Conservation (phyloP, 2,329 filamentous ascomycete genomes). For the Penicillium sp. region DNA sequence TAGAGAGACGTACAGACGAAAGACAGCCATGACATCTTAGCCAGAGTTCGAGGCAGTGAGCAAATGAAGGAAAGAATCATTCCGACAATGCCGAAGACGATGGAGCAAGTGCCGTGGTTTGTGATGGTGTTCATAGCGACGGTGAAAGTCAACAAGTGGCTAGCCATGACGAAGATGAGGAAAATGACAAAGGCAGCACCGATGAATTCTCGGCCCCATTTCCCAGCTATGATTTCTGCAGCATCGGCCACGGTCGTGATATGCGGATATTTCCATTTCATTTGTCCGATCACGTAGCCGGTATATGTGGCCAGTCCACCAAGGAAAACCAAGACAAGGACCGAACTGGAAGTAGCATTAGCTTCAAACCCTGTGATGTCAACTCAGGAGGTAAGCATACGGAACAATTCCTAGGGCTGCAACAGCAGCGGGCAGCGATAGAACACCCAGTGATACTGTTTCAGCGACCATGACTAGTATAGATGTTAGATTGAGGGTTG, state of each 20-base stretch:
- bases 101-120: conserved; percentile 60
- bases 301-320: conserved; percentile 60
- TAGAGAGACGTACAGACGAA: conserved; percentile 47
- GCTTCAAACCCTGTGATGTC: background rate
- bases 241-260: conserved; percentile 68
- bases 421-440: conserved; percentile 55
- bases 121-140: conserved; percentile 68
- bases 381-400: conserved; percentile 25
- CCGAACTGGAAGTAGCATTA: conserved; percentile 37
- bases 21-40: conserved; percentile 62
- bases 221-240: conserved; percentile 61
- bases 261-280: conserved; percentile 57
- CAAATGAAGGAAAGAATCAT: conserved; percentile 58
- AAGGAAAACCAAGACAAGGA: conserved; percentile 54
- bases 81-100: conserved; percentile 63
- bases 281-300: conserved; percentile 60
- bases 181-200: conserved; percentile 63
- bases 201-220: conserved; percentile 61
- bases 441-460: conserved; percentile 57
- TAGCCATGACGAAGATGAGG: conserved; percentile 67
- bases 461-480: conserved; percentile 56
- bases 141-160: conserved; percentile 69
- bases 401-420: conserved; percentile 55
- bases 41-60: conserved; percentile 62
- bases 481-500: conserved; percentile 1